These are phyloP conservation scores for Boletus rex-veris DNA, from an alignment of 768 basidiomycete species.

Conservation along the genomic window DNA sequence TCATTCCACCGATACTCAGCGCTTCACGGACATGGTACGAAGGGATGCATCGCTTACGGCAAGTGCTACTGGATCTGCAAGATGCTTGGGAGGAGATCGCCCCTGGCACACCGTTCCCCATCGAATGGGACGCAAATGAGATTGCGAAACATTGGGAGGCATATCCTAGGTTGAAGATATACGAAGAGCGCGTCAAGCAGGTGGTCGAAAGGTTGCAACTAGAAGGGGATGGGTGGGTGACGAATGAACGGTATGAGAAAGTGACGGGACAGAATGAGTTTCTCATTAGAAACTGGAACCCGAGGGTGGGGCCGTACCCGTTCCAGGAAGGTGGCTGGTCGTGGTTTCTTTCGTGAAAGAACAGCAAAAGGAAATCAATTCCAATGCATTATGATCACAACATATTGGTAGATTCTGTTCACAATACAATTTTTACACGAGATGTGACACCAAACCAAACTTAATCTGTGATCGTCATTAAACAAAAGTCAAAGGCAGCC, in stretches of 20 bases:
- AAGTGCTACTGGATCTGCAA: too few relatives aligned
- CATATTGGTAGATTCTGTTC: too few relatives aligned
- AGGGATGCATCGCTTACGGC: background rate
- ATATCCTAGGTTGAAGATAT: background rate
- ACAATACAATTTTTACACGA: too few relatives aligned
- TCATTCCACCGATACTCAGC: background rate
- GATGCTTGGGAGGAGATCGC: too few relatives aligned
- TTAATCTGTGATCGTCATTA: too few relatives aligned
- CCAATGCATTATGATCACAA: too few relatives aligned
- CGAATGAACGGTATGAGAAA: background rate
- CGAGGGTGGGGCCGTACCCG: background rate
- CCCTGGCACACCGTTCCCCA: background rate
- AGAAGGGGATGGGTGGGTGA: slow-evolving; percentile 1
- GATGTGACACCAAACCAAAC: too few relatives aligned
- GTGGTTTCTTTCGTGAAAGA: background rate
- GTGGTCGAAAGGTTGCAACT: background rate
- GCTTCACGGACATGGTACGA: slow-evolving; percentile 6
- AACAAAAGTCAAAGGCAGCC: too few relatives aligned
- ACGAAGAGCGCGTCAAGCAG: background rate
- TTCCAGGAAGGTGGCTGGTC: background rate
- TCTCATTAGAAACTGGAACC: background rate
- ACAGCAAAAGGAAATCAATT: too few relatives aligned
- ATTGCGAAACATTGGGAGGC: background rate
- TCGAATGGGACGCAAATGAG: background rate
- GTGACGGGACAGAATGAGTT: background rate